phyloP scores from a whole-genome alignment of 495 filamentous ascomycete genomes.

The Oleoguttula mirabilis region DNA sequence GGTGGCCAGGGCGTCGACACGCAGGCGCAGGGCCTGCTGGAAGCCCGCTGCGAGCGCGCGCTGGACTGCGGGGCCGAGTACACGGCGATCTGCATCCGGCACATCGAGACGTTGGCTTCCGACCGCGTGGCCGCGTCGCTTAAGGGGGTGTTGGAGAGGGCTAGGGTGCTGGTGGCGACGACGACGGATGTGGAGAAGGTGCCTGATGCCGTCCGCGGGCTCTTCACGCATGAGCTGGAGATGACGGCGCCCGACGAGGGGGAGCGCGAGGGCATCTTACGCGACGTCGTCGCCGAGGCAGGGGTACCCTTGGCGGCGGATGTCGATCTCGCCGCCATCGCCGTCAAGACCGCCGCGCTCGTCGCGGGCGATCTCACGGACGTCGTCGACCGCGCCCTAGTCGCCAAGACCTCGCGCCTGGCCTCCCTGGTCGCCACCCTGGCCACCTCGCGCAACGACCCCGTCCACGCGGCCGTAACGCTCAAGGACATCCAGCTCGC shows the following conservation, averaged over 20 bases:
- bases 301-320: constrained; percentile 61
- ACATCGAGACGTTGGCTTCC: constrained; percentile 81
- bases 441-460: constrained; percentile 30
- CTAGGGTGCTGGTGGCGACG: constrained; percentile 76
- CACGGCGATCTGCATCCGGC: constrained; percentile 71
- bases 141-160: constrained; percentile 60
- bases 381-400: constrained; percentile 78
- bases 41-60: constrained; percentile 75
- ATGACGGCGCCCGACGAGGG: constrained; percentile 85
- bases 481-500: constrained; percentile 75
- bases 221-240: constrained; percentile 94
- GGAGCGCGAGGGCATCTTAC: constrained; percentile 77
- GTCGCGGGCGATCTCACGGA: constrained; percentile 91
- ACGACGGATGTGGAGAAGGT: constrained; percentile 92
- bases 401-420: constrained; percentile 60
- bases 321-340: constrained; percentile 70
- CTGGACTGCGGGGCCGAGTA: constrained; percentile 73
- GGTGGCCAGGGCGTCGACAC: constrained; percentile 68
- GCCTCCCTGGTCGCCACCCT: constrained; percentile 50
- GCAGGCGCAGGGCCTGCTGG: constrained; percentile 81
- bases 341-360: constrained; percentile 88
- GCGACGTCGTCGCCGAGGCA: constrained; percentile 60
- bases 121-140: constrained; percentile 77
- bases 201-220: constrained; percentile 71
- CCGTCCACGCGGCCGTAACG: constrained; percentile 34